Evolutionary conservation across 2,329 filamentous ascomycete species (phyloP), one percentile per base, ranked within the genome.

Genomic region (Pseudocercospora macadamiae): DNA sequence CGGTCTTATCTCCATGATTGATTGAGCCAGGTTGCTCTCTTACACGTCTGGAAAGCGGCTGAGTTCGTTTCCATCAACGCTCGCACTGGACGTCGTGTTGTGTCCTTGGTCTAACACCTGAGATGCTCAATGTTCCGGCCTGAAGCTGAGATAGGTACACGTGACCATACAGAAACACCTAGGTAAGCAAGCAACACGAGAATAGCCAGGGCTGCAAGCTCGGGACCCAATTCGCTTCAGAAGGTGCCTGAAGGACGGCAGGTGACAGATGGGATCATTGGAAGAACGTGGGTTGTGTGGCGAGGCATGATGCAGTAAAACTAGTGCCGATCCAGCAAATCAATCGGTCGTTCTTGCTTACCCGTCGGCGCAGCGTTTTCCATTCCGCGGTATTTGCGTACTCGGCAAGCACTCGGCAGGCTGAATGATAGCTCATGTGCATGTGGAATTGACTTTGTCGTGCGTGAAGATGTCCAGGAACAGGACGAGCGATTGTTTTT

Each of bases 251-350:
- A 49, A 21, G 5, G 14, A 26, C 47, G 47, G 47, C 8, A 49
- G 26, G 47, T 16, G 26, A 26, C 47, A 30, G 47, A 26, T 21
- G 23, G 42, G 23, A 21, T 28, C 42, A 12, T 26, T 45, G 42
- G n/a, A n/a, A n/a, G n/a, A n/a, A n/a, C n/a, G n/a, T n/a, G n/a
- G n/a, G n/a, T n/a, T 45, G 25, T 45, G 5, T 26, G 42, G 42
- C 42, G n/a, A 14, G 42, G n/a, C n/a, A n/a, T 28, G 23, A 47
- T 47, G 42, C 42, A 47, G 42, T n/a, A n/a, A n/a, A n/a, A n/a
- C n/a, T 47, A 47, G 42, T 47, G 42, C 42, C 42, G 42, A 47
- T 47, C 42, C 42, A 23, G 42, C n/a, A n/a, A n/a, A n/a, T n/a
- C n/a, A n/a, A n/a, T n/a, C n/a, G n/a, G n/a, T n/a, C n/a, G n/a